Base-by-base conservation (phyloP, 2,329 filamentous ascomycete species). In the Venturia oleaginea region DNA sequence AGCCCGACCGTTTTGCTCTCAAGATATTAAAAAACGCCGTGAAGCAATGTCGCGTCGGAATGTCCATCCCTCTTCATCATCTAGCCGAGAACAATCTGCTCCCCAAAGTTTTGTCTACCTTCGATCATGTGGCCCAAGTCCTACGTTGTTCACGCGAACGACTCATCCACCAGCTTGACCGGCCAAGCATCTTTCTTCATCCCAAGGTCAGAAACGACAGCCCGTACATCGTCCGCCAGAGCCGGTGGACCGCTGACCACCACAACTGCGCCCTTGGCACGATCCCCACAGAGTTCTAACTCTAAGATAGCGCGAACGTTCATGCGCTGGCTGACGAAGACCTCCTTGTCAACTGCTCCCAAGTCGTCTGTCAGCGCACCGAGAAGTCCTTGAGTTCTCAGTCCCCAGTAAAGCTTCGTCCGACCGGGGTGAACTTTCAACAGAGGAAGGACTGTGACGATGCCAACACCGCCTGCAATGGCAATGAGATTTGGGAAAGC, bases 131-230 rank as follows among this genome's bases (percentile, higher is more conserved):
- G 13, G 11, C 38, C 13, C 38, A 40, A 17, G 11, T 15, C 11
- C 2, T 17, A 40, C 38, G 13, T 15, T 40, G 11, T 72, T 74
- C 83, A 79, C 66, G 76, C 75, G 66, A 80, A 81, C 15, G 75
- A 76, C 67, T 81, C 79, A 67, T 81, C 79, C 46, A 79, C 75
- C 68, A 80, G 81, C 61, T 76, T 74, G 11, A 81, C 69, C 78
- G n/a, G 64, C 55, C 64, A 79, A 0, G 71, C 68, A 6, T 62
- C 61, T 59, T 73, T 71, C 1, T 73, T 75, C 60, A 69, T 69
- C 70, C 75, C 70, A 10, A 76, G 74, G 11, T 70, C 54, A 62
- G 76, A 73, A 63, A 77, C 75, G 15, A 77, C 75, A 24, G 68
- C 73, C 32, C 79, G 71, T 11, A 76, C 74, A 63, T 80, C 73